These are phyloP conservation scores for Coemansia pectinata DNA, from an alignment of 192 early-diverging fungal species.

Conservation along the genomic window DNA sequence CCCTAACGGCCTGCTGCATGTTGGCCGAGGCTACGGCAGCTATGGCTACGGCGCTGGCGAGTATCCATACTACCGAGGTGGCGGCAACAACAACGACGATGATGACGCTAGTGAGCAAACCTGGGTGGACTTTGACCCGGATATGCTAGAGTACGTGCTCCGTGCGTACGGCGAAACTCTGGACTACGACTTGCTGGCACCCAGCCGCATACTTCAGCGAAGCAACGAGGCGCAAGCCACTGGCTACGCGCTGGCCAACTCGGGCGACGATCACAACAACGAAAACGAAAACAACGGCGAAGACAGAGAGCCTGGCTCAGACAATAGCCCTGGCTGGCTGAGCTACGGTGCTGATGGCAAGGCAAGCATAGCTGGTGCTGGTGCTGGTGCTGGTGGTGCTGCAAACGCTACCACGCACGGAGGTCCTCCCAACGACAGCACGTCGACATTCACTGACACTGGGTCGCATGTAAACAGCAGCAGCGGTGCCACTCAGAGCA, in stretches of 20 bases:
- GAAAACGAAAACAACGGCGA: constrained; percentile 1
- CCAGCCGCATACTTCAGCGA: constrained; percentile 9
- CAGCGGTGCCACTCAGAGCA: constrained; percentile 50
- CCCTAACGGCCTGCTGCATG: constrained; percentile 38
- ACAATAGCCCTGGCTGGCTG: constrained; percentile 28
- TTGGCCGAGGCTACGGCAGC: constrained; percentile 28
- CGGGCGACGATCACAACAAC: constrained; percentile 13
- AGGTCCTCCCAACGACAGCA: constrained; percentile 34
- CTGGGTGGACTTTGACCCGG: constrained; percentile 58
- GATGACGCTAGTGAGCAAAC: constrained; percentile 30
- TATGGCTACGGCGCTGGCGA: constrained; percentile 26
- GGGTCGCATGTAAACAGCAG: constrained; percentile 47
- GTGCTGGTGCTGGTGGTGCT: constrained; percentile 29
- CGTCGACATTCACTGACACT: constrained; percentile 40
- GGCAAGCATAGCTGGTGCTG: constrained; percentile 19
- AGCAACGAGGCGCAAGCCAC: constrained; percentile 2
- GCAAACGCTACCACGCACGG: not conserved
- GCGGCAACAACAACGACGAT: not conserved
- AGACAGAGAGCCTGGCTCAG: not conserved
- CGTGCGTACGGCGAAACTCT: constrained; percentile 40
- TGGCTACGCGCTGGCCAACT: constrained; percentile 3
- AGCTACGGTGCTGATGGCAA: constrained; percentile 24
- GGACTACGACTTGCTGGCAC: constrained; percentile 28
- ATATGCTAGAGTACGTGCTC: constrained; percentile 56
- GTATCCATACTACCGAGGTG: constrained; percentile 29